Base-by-base conservation (phyloP, 345 rosid species). In the Raphanus sativus region DNA sequence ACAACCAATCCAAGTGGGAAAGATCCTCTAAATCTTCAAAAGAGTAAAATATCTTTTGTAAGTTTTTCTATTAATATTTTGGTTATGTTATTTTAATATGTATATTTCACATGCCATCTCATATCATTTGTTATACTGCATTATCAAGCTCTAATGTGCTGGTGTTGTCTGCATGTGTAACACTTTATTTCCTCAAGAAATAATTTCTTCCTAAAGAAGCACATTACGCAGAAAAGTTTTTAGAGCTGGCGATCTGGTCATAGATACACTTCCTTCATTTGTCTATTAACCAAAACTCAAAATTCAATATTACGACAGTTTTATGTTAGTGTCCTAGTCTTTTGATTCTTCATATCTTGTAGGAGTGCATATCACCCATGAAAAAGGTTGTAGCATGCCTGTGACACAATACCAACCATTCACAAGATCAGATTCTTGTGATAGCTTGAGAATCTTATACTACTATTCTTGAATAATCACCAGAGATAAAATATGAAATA, bases 21-120 rank as follows among this genome's bases (percentile, higher is more conserved):
- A 80, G 82, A 80, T 74, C 79, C 45, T 62, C 79, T 61, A 74
- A 75, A 80, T 80, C 82, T 80, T 80, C 2, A 64, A 74, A 69
- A 58, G 42, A 75, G 56, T 74, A 80, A 36, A 61, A 55, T 69
- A 62, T 79, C 60, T 73, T 48, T 4, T 30, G 5, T 62, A 52
- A 38, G 45, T 17, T 56, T 36, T 42, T 13, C 30, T 17, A 45
- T 42, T 77, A 11, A 62, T 63, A 70, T 3, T 7, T 70, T 38
- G 8, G 66, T 33, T 21, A 26, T 69, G 62, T 67, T 65, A 6
- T 25, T 7, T 42, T 12, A 5, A 10, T 56, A 50, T 38, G 17
- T 70, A 66, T 55, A 55, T 54, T 34, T 73, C 77, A 78, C 69
- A 78, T 67, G 77, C 45, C 74, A 8, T 69, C 71, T 69, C 62